A percentile compares a stretch with the other conserved stretches of the same genome.
phyloP scores from a whole-genome alignment of 2,329 filamentous ascomycete species.

The Canariomyces notabilis region DNA sequence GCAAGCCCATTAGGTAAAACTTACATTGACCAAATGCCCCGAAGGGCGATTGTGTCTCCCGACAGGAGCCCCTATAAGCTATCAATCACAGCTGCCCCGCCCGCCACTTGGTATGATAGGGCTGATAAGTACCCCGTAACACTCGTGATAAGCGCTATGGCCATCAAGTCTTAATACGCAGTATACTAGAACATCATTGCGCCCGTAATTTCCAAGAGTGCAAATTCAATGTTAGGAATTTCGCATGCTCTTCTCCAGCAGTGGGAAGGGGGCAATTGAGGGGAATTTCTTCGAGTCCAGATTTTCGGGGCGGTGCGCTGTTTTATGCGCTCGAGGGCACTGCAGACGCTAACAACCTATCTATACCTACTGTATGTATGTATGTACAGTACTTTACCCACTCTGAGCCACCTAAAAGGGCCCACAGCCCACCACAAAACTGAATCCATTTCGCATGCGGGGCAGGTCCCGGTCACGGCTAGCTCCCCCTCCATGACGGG shows the following conservation, averaged over 20 bases:
- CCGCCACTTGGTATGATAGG: no score
- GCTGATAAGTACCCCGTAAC: no score
- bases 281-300: background rate
- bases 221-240: no score
- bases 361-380: no score
- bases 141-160: no score
- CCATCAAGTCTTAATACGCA: no score
- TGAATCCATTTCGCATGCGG: no score
- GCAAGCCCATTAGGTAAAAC: conserved; percentile 16
- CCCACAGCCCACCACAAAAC: no score
- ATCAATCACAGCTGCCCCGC: no score
- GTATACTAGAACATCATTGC: no score
- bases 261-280: background rate
- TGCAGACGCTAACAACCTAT: background rate
- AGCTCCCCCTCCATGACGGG: conserved; percentile 7
- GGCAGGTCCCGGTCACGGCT: conserved; percentile 16
- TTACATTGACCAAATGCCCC: conserved; percentile 28
- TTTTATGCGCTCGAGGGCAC: background rate
- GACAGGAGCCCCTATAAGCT: conserved; percentile 4
- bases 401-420: no score
- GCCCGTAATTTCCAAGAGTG: conserved; percentile 14
- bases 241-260: background rate
- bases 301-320: background rate
- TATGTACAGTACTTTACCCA: no score
- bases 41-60: conserved; percentile 12